These are phyloP conservation scores for Coccomyxa sp. DNA, from an alignment of 139 green algal species.

Conservation along the genomic window DNA sequence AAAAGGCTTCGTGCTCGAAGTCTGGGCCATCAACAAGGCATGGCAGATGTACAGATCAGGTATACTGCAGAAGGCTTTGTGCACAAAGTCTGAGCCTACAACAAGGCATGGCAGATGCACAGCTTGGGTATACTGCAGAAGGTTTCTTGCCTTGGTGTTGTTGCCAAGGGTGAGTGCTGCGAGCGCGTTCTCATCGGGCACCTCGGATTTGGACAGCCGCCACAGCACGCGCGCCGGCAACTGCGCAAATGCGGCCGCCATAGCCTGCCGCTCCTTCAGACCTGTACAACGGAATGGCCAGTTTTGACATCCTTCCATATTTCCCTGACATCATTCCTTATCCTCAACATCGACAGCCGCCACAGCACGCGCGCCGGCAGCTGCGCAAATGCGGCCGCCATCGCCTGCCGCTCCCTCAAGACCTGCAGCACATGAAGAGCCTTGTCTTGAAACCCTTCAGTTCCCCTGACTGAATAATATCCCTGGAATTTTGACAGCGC, in stretches of 20 bases:
- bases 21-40: too few relatives aligned
- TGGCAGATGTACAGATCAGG: too few relatives aligned
- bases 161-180: neutral
- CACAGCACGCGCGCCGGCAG: conserved; percentile 14
- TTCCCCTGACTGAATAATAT: too few relatives aligned
- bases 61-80: neutral
- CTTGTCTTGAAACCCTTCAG: too few relatives aligned
- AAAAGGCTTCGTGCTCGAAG: too few relatives aligned
- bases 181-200: neutral
- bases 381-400: conserved; percentile 9
- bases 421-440: too few relatives aligned
- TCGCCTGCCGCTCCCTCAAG: neutral
- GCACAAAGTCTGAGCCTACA: too few relatives aligned
- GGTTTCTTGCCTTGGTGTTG: conserved; percentile 5
- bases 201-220: conserved; percentile 6
- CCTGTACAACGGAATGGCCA: neutral
- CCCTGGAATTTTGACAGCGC: conserved; percentile 4
- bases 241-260: conserved; percentile 9
- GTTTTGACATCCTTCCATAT: too few relatives aligned
- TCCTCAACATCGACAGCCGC: too few relatives aligned
- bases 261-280: neutral
- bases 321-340: too few relatives aligned
- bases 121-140: neutral
- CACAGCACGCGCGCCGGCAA: conserved; percentile 13
- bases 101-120: neutral